phyloP scores from a whole-genome alignment of 208 protist species.

The Wallacemonas rigidus region DNA sequence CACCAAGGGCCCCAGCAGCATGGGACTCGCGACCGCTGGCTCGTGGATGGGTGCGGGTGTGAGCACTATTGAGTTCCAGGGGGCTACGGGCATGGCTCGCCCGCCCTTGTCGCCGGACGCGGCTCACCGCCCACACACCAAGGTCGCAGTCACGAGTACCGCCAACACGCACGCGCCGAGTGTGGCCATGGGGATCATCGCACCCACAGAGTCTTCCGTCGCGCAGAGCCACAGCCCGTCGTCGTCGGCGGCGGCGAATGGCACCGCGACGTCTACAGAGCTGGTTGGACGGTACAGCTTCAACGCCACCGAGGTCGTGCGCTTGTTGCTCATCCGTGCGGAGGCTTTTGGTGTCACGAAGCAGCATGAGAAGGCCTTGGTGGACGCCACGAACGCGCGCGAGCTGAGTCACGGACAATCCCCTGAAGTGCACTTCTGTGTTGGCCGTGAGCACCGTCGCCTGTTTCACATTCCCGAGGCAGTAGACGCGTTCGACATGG shows the following conservation, averaged over 20 bases:
- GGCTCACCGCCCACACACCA: background rate
- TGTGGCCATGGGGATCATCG: background rate
- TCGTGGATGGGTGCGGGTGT: slow-evolving; percentile 15
- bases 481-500: slow-evolving; percentile 63
- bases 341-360: slow-evolving; percentile 58
- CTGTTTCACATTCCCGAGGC: slow-evolving; percentile 55
- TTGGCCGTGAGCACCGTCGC: slow-evolving; percentile 61
- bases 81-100: background rate
- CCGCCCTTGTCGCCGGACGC: background rate
- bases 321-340: slow-evolving; percentile 69
- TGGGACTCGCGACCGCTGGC: background rate
- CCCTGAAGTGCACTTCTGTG: slow-evolving; percentile 67
- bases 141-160: background rate
- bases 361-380: slow-evolving; percentile 59
- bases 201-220: background rate
- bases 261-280: background rate
- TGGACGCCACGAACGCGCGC: slow-evolving; percentile 60
- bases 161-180: background rate
- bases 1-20: slow-evolving; percentile 2
- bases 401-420: slow-evolving; percentile 51
- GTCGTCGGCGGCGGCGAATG: background rate
- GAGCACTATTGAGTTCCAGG: slow-evolving; percentile 13
- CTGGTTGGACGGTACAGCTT: slow-evolving; percentile 19
- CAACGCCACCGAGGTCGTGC: slow-evolving; percentile 63
- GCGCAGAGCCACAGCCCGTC: background rate